Base-by-base conservation (phyloP, 192 early-diverging fungal genomes). In the Umbelopsis isabellina region DNA sequence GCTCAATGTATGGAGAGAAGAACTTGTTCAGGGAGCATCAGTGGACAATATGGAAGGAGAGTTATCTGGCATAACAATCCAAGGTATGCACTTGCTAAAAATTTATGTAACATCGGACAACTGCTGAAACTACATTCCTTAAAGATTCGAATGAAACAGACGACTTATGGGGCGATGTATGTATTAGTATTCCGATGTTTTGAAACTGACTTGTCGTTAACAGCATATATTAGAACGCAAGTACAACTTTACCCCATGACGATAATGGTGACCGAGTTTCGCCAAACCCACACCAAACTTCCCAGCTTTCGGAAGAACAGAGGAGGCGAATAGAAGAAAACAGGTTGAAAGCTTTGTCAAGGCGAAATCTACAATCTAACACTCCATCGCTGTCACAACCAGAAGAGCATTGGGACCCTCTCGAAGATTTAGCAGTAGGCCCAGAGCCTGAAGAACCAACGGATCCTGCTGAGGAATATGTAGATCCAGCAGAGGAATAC, bases 61-160 rank as follows among this genome's bases (percentile, higher is more conserved):
- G 8, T 48, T 73, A 16, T 67, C 72, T 21, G 66, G 66, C 10
- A 67, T 73, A 49, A 67, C 50, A 3, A 30, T 73, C 15, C 49
- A 73, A 48, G 72, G 72, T 67, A 73, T 25, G 51, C 37, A 6
- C 37, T 41, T 10, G 10, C 10, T 41, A 41, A n/a, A n/a, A n/a
- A 10, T 41, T 41, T 41, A 41, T 41, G 10, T 6, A 10, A 41
- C 10, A 41, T 41, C 6, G 10, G 10, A 41, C 37, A 41, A 1
- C 37, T 9, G 10, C 37, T 41, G 6, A 41, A 0, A 41, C 2
- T 41, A 9, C 37, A 41, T 41, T 41, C 6, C 0, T 41, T 6
- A 5, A 1, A 41, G 37, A 41, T 41, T 41, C 37, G 6, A 41
- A 41, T 41, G 37, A 41, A 10, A 6, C 5, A 1, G 37, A 41